Base-by-base conservation (phyloP, 257 asterid species). In the Avicennia marina region DNA sequence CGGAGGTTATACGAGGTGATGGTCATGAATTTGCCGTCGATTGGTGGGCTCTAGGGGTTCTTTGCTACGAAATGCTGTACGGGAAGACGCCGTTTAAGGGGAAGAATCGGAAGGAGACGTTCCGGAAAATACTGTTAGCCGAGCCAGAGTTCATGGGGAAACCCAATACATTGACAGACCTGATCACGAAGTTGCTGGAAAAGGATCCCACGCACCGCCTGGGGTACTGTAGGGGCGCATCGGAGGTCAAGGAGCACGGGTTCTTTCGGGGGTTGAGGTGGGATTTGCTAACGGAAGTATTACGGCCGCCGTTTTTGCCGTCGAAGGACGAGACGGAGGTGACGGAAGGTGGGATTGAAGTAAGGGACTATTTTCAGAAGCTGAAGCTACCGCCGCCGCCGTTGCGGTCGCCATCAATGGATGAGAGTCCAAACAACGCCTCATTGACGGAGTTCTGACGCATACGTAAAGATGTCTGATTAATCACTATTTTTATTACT, bases 151-250 rank as follows among this genome's bases (percentile, higher is more conserved):
- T 70, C 52, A 45, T 67, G 9, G 95, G 94, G 0, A 85, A 77
- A 42, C 77, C 84, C 0, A 76, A 58, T 45, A 38, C 77, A 4
- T 39, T 88, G 25, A 64, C 94, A 26, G 89, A 85, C 49, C 65
- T 88, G 69, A 81, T 85, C 2, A 16, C 7, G 1, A 77, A 81
- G 69, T 43, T 88, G 71, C 60, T 88, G 40, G 83, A 74, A 8
- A 88, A 88, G 60, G 95, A 88, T 16, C 90, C 96, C 74, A 78
- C 86, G 84, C 95, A 85, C 83, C 95, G 96, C 53, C 33, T 88
- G 56, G 96, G 96, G 21, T 82, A 76, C 64, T 21, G 58, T 49
- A 42, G 83, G 25, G 95, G 95, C 22, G 88, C 90, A 67, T 72
- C 60, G 33, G 95, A 88, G 76, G 74, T 85, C 19, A 88, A 77